A percentile compares a stretch with the other conserved stretches of the same genome.
Evolutionary conservation across 345 rosid genomes (phyloP).

Genomic region (Anacardium occidentale): DNA sequence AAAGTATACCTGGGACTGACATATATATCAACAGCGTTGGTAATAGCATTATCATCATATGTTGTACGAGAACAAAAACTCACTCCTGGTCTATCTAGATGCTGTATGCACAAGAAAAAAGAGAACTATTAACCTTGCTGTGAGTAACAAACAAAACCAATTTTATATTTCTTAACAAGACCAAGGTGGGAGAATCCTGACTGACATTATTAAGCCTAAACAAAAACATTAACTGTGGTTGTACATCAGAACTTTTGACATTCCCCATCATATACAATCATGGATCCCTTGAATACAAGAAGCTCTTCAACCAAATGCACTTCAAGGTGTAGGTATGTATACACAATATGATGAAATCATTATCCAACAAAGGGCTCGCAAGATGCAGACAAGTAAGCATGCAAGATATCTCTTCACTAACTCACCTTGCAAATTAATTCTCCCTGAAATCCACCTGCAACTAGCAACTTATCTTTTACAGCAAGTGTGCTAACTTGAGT

Average conservation of each 20-base stretch:
- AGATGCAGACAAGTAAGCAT: slow-evolving; percentile 2
- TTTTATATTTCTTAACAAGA: slow-evolving; percentile 6
- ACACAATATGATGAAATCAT: neutral
- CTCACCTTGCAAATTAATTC: slow-evolving; percentile 78
- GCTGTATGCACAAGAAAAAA: slow-evolving; percentile 38
- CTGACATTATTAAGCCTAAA: neutral
- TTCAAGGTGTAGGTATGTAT: neutral
- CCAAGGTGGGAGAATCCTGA: neutral
- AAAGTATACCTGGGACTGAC: slow-evolving; percentile 48
- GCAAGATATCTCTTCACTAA: neutral
- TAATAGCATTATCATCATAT: slow-evolving; percentile 85
- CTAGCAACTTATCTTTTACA: slow-evolving; percentile 63
- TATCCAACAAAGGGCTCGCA: neutral
- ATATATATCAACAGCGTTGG: slow-evolving; percentile 90
- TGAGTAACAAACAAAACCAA: neutral
- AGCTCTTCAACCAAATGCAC: slow-evolving; percentile 1
- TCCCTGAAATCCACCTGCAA: slow-evolving; percentile 87
- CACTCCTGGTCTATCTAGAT: slow-evolving; percentile 80
- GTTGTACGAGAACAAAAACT: slow-evolving; percentile 89
- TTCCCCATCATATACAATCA: neutral
- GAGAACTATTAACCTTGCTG: neutral
- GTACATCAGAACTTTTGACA: neutral
- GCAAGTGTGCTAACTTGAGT: slow-evolving; percentile 85
- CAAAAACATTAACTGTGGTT: neutral
- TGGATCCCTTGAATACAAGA: neutral